phyloP scores from a whole-genome alignment of 2,329 filamentous ascomycete genomes.

The Malbranchea cinnamomea region DNA sequence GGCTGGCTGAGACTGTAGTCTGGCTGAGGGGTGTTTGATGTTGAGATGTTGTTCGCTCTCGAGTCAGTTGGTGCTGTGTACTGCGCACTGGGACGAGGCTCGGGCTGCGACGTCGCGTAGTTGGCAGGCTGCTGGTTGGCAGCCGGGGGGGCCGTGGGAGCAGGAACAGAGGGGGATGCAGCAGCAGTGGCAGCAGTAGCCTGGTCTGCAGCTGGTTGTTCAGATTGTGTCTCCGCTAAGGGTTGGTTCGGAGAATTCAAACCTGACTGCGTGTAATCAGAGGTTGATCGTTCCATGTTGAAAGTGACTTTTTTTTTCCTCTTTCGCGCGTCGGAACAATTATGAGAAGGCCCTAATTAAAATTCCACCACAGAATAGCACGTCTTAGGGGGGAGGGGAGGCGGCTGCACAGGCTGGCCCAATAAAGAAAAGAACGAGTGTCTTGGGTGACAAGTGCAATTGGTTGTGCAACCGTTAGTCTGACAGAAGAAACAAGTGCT shows the following conservation, averaged over 20 bases:
- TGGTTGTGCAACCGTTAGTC: too few species aligned
- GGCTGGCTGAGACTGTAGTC: slow-evolving; percentile 72
- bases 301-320: slow-evolving; percentile 2
- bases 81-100: slow-evolving; percentile 36
- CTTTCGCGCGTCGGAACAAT: too few species aligned
- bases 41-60: slow-evolving; percentile 55
- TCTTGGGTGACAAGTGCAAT: too few species aligned
- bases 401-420: too few species aligned
- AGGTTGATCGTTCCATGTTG: slow-evolving; percentile 44
- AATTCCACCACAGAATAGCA: too few species aligned
- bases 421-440: too few species aligned
- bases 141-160: slow-evolving; percentile 15
- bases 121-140: slow-evolving; percentile 12
- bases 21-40: slow-evolving; percentile 70
- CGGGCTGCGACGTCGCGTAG: slow-evolving; percentile 24
- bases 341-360: too few species aligned
- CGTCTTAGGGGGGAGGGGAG: too few species aligned
- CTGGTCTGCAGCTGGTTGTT: slow-evolving; percentile 77
- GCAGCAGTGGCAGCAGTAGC: slow-evolving; percentile 56
- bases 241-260: slow-evolving; percentile 48
- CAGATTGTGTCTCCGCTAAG: slow-evolving; percentile 53
- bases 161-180: slow-evolving; percentile 23
- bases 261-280: slow-evolving; percentile 79
- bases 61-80: slow-evolving; percentile 73
- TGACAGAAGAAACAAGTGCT: too few species aligned